Base-by-base conservation (phyloP, 768 basidiomycete genomes). In the Leccinum subtestaceum region DNA sequence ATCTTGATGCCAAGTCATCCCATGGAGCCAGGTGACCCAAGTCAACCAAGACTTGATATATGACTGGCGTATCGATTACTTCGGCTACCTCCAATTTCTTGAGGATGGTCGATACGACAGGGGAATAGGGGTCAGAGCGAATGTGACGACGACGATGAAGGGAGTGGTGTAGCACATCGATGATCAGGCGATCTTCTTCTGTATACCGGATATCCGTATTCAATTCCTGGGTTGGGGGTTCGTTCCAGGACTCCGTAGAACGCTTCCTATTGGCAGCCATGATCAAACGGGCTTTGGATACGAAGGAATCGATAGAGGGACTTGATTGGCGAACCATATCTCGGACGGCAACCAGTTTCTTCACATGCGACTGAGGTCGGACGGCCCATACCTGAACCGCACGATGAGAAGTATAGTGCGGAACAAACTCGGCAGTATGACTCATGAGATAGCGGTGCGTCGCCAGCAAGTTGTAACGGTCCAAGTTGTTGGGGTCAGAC, bases 21-120 rank as follows among this genome's bases (percentile, higher is more conserved):
- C 95, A 97, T 2, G 89, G 87, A 2, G 88, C 80, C 21, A 91
- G 68, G 7, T 87, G 80, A 7, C 96, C 95, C 13, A 96, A 66
- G 48, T 91, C 84, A 15, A 84, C 69, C 36, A 97, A 76, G 21
- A 87, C 71, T 58, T 73, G 74, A 63, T 81, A 76, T 23, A 82
- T 70, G 32, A 63, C 63, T 0, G 64, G 67, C 5, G 63, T 59
- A 25, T 72, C 67, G 19, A 70, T 62, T 9, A 65, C 38, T 21
- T 72, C 62, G 2, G 79, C 75, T 3, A 78, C 67, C 19, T 78
- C 75, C 25, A 93, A 66, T 49, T 73, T 70, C 67, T 87, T 88
- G 40, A 93, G 63, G 56, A 96, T 81, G 15, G 74, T 72, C 15
- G 81, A 78, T 27, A 80, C 76, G 0, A 81, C 75, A 1, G 82